phyloP scores from a whole-genome alignment of 192 early-diverging fungal genomes.

The Backusella macrospora region DNA sequence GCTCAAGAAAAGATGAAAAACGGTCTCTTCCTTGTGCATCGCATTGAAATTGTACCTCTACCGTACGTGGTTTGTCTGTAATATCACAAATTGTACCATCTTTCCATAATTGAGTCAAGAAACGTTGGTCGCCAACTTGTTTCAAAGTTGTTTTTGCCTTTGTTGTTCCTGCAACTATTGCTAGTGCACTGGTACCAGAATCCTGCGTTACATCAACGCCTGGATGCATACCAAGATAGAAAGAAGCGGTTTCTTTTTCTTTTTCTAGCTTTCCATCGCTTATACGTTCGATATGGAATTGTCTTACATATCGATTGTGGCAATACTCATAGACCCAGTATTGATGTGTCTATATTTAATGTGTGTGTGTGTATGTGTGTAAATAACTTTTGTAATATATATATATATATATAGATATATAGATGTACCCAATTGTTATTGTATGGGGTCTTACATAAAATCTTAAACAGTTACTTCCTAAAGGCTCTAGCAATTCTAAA shows the following conservation, averaged over 20 bases:
- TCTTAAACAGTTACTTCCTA: conserved; percentile 52
- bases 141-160: conserved; percentile 41
- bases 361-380: no score
- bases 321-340: conserved; percentile 93
- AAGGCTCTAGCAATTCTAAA: conserved; percentile 56
- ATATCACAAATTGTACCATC: conserved; percentile 77
- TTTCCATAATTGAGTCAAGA: conserved; percentile 71
- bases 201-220: conserved; percentile 5
- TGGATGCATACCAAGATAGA: conserved; percentile 23
- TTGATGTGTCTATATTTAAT: conserved; percentile 32
- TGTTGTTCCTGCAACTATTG: not conserved
- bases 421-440: not conserved
- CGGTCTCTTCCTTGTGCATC: conserved; percentile 57
- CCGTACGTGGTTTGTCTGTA: conserved; percentile 64
- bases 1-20: conserved; percentile 68
- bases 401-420: not conserved
- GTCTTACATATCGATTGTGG: conserved; percentile 49
- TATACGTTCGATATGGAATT: conserved; percentile 33
- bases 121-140: conserved; percentile 53
- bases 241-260: conserved; percentile 17
- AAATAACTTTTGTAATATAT: not conserved
- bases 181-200: not conserved
- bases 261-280: conserved; percentile 19
- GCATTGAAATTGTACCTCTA: conserved; percentile 88
- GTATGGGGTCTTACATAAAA: conserved; percentile 25